A percentile compares a stretch with the other conserved stretches of the same genome.
These are phyloP conservation scores for Neoarthrinium moseri DNA, from an alignment of 2,329 filamentous ascomycete genomes.

Conservation along the genomic window DNA sequence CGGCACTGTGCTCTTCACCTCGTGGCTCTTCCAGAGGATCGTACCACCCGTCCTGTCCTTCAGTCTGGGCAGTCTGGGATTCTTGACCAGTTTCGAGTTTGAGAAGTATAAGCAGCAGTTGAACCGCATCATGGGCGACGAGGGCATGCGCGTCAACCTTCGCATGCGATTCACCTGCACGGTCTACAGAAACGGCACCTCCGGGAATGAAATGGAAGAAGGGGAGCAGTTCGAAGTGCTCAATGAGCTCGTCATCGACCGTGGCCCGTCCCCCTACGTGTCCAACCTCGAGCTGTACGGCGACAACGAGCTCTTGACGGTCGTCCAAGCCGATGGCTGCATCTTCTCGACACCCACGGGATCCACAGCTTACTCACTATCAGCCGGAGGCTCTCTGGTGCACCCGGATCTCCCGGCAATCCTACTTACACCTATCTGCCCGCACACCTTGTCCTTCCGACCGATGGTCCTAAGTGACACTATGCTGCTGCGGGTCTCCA, in stretches of 20 bases:
- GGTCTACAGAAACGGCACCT: constrained; percentile 72
- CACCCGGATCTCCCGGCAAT: constrained; percentile 97
- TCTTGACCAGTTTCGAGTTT: constrained; percentile 86
- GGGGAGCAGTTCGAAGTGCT: constrained; percentile 96
- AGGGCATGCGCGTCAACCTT: constrained; percentile 94
- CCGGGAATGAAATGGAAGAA: constrained; percentile 70
- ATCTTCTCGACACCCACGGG: constrained; percentile 97
- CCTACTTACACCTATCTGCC: constrained; percentile 94
- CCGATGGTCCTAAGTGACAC: constrained; percentile 98
- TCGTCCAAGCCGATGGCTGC: constrained; percentile 94
- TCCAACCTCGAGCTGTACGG: constrained; percentile 96
- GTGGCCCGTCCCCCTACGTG: constrained; percentile 93
- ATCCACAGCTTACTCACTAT: constrained; percentile 93
- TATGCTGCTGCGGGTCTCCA: constrained; percentile 83
- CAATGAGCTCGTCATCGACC: constrained; percentile 97
- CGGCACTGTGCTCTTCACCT: constrained; percentile 84
- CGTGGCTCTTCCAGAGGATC: constrained; percentile 88
- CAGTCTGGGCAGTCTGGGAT: constrained; percentile 81
- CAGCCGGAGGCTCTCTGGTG: constrained; percentile 90
- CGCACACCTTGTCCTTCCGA: constrained; percentile 93
- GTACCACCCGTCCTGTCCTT: constrained; percentile 85
- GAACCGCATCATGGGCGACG: constrained; percentile 86
- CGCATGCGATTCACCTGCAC: constrained; percentile 99
- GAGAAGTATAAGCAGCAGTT: constrained; percentile 84
- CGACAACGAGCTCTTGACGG: constrained; percentile 90